Evolutionary conservation across 2,329 filamentous ascomycete genomes (phyloP).

Genomic region (Diaporthe capsici): DNA sequence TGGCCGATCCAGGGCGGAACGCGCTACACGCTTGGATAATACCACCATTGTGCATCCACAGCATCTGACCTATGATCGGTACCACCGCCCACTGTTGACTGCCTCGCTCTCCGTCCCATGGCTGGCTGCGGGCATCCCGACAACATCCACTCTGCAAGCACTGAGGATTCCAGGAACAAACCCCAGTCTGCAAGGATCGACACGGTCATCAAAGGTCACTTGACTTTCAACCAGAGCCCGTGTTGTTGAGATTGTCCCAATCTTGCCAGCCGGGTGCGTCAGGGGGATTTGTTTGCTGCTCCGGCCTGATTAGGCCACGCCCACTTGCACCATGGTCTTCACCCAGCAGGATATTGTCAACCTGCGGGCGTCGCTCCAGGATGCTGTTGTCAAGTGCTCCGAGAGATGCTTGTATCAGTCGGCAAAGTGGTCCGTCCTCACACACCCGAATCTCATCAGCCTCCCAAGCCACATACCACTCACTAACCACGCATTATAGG

Average conservation of each 20-base stretch:
- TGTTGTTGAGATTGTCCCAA: conserved; percentile 8
- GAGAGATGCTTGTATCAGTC: conserved; percentile 97
- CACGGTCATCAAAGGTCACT: neutral
- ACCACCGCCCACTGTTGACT: neutral
- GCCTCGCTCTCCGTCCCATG: neutral
- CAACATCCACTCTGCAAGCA: neutral
- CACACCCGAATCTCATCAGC: no score
- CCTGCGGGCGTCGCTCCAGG: conserved; percentile 82
- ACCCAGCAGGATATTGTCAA: conserved; percentile 71
- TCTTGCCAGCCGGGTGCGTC: neutral
- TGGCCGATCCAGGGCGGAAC: conserved; percentile 15
- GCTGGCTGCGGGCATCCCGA: neutral
- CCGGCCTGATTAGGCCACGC: conserved; percentile 15
- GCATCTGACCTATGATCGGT: neutral
- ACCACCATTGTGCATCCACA: neutral
- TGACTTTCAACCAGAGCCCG: neutral
- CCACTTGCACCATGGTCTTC: conserved; percentile 61
- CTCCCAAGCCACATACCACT: neutral
- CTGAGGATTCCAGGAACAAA: neutral
- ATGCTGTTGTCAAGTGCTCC: conserved; percentile 90
- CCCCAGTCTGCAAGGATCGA: conserved; percentile 1
- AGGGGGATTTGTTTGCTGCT: neutral
- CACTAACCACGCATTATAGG: conserved; percentile 64
- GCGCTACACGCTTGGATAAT: conserved; percentile 25
- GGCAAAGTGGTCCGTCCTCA: conserved; percentile 84